Conservation (phyloP, 345 rosid genomes). For the Stellera chamaejasme region DNA sequence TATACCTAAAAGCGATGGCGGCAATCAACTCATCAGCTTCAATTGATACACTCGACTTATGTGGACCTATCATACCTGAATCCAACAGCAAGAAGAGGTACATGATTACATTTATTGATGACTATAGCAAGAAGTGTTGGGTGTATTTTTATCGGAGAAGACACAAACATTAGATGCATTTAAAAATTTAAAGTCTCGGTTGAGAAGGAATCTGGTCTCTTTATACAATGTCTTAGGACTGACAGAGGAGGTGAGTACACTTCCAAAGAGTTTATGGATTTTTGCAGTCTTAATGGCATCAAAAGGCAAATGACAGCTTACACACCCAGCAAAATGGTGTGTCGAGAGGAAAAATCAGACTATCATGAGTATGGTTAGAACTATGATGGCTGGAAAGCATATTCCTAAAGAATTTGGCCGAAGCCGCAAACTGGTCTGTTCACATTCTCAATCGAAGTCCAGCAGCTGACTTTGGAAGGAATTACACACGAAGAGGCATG, state of each 20-base stretch:
- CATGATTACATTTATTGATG: not conserved
- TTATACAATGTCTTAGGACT: not conserved
- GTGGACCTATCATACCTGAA: not conserved
- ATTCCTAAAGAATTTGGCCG: constrained; percentile 9
- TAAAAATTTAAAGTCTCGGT: not conserved
- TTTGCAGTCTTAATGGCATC: too few species aligned
- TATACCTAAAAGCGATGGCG: not conserved
- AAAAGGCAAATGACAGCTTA: not conserved
- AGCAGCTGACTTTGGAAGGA: not conserved
- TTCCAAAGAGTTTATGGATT: not conserved
- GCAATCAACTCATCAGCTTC: not conserved
- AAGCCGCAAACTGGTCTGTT: constrained; percentile 1
- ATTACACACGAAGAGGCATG: not conserved
- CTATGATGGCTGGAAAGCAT: not conserved
- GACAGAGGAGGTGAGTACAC: constrained; percentile 5
- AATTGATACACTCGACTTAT: not conserved
- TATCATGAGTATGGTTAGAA: not conserved
- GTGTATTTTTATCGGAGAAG: not conserved
- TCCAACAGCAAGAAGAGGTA: not conserved
- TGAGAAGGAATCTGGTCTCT: not conserved
- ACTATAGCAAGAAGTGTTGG: not conserved
- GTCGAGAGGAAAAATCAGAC: constrained; percentile 6
- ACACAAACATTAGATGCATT: not conserved
- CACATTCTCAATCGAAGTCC: constrained; percentile 6
- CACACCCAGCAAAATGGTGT: not conserved